These are phyloP conservation scores for Cynara cardunculus DNA, from an alignment of 129 eudicot genomes.

Conservation along the genomic window DNA sequence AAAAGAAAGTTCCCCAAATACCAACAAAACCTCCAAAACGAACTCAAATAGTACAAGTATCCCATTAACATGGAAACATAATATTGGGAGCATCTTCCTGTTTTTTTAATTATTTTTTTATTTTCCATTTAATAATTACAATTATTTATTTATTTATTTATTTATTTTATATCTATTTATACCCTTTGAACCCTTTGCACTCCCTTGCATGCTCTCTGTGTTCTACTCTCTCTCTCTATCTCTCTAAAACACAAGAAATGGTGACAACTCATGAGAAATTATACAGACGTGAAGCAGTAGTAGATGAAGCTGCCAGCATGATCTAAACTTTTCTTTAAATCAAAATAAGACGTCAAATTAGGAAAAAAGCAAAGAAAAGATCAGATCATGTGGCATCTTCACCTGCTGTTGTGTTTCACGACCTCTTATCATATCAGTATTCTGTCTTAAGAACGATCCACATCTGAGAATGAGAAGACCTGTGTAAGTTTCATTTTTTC, in stretches of 20 bases:
- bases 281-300: slow-evolving; percentile 40
- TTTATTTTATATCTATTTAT: slow-evolving; percentile 36
- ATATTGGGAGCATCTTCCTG: slow-evolving; percentile 25
- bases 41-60: slow-evolving; percentile 33
- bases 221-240: slow-evolving; percentile 18
- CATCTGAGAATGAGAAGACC: neutral
- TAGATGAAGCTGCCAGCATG: slow-evolving; percentile 98
- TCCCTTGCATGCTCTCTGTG: slow-evolving; percentile 22
- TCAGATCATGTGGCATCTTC: slow-evolving; percentile 87
- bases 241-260: neutral
- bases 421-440: neutral
- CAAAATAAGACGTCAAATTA: neutral
- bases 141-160: neutral
- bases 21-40: slow-evolving; percentile 38
- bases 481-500: neutral
- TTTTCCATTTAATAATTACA: slow-evolving; percentile 4
- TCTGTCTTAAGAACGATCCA: neutral
- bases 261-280: neutral
- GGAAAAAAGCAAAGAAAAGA: slow-evolving; percentile 32
- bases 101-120: neutral
- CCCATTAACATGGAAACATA: slow-evolving; percentile 38
- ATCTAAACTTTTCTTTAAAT: slow-evolving; percentile 47
- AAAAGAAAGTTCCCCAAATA: slow-evolving; percentile 33
- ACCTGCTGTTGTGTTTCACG: slow-evolving; percentile 54
- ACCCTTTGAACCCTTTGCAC: slow-evolving; percentile 20